These are phyloP conservation scores for Cryphonectria parasitica DNA, from an alignment of 2,329 filamentous ascomycete genomes.

Conservation along the genomic window DNA sequence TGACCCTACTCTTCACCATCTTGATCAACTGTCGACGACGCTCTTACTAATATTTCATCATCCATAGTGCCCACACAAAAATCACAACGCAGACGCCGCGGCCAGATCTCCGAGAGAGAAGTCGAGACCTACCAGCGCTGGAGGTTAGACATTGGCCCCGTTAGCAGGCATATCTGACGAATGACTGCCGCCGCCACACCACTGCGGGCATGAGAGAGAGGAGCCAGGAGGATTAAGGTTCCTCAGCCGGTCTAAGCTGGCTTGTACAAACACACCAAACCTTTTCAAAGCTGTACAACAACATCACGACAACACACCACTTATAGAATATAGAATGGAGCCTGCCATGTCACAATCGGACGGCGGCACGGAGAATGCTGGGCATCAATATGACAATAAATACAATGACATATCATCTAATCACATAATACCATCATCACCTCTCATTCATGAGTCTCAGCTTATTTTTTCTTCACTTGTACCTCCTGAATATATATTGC, in stretches of 20 bases:
- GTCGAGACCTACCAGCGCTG: slow-evolving; percentile 18
- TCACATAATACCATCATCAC: not conserved
- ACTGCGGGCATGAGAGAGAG: not conserved
- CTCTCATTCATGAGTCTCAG: not conserved
- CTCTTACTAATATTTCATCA: not conserved
- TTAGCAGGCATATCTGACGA: slow-evolving; percentile 15
- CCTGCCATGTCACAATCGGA: slow-evolving; percentile 1
- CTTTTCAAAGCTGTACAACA: not conserved
- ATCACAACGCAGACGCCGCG: slow-evolving; percentile 11
- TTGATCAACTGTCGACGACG: too few species aligned
- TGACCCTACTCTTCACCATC: too few species aligned
- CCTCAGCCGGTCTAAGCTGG: not conserved
- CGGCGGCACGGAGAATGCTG: slow-evolving; percentile 10
- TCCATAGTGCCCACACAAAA: slow-evolving; percentile 11
- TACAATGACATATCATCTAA: slow-evolving; percentile 5
- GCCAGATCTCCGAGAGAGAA: slow-evolving; percentile 18
- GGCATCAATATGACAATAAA: slow-evolving; percentile 3
- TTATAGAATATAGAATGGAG: not conserved
- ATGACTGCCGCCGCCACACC: not conserved
- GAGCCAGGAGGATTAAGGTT: not conserved
- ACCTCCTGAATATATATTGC: not conserved
- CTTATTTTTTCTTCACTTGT: too few species aligned
- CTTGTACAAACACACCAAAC: slow-evolving; percentile 14
- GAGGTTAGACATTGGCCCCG: slow-evolving; percentile 14
- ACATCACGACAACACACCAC: not conserved